These are phyloP conservation scores for Cystofilobasidium macerans DNA, from an alignment of 768 basidiomycete species.

Conservation along the genomic window DNA sequence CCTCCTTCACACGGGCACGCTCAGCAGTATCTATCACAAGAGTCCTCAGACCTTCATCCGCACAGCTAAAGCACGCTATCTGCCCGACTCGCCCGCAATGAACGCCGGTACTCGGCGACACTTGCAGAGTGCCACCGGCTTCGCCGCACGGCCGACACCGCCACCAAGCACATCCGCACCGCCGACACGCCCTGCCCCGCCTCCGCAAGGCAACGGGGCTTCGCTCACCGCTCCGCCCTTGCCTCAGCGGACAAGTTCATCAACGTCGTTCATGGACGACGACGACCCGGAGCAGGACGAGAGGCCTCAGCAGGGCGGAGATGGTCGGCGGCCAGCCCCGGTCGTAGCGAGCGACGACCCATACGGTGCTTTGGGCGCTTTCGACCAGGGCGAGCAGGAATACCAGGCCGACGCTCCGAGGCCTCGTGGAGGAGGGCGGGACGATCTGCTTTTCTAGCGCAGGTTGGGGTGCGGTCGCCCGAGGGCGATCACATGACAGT, in stretches of 20 bases:
- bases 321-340: conserved; percentile 35
- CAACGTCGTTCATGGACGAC: conserved; percentile 25
- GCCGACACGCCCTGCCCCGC: conserved; percentile 29
- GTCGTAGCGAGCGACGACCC: conserved; percentile 47
- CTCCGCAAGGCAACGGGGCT: conserved; percentile 31
- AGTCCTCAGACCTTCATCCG: conserved; percentile 74
- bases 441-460: conserved; percentile 53
- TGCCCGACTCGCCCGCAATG: conserved; percentile 78
- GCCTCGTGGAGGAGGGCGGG: conserved; percentile 49
- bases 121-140: conserved; percentile 15
- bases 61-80: conserved; percentile 67
- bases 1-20: conserved; percentile 58
- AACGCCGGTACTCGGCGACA: conserved; percentile 50
- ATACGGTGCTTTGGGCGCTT: conserved; percentile 63
- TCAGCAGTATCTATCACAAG: conserved; percentile 83
- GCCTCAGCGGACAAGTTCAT: background rate
- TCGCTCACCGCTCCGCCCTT: conserved; percentile 11
- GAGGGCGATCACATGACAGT: too few relatives aligned
- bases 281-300: conserved; percentile 31
- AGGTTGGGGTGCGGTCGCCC: too few relatives aligned
- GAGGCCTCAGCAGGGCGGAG: conserved; percentile 31
- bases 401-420: conserved; percentile 57
- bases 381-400: conserved; percentile 32
- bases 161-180: conserved; percentile 34
- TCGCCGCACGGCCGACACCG: conserved; percentile 9